Base-by-base conservation (phyloP, 78 protist species). In the Monocercomonoides exilis region DNA sequence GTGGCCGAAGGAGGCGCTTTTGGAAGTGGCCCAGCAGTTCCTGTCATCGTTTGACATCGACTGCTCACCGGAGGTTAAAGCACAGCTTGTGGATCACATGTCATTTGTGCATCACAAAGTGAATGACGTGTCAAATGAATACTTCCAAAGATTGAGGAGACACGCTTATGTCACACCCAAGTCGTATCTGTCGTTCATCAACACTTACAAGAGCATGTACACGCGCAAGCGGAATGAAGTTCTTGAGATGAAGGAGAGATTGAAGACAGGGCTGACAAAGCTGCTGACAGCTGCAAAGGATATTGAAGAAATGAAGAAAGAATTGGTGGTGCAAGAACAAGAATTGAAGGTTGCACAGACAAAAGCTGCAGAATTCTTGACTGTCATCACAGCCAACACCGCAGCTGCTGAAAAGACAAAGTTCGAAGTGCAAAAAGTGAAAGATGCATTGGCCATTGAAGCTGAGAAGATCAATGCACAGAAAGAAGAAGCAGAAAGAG, bases 1-100 rank as follows among this genome's bases (percentile, higher is more conserved):
- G 32, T 95, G 96, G 97, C 96, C 96, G 34, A 80, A 79, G 45
- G 92, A 91, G 81, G 97, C 96, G 3, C 93, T 95, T 29, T 0
- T 43, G 0, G 90, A 87, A 46, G 97, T 95, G 46, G 88, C 95
- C 29, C 41, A 43, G 36, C 43, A 54, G 21, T 87, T 80, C 46
- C 85, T 94, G 41, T 33, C 35, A 21, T n/a, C n/a, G 33, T 93
- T 92, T 90, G 41, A 46, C 45, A 90, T 95, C 86, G 94, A 85
- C 79, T 80, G 89, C 79, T 41, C 81, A n/a, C 84, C 11, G 3
- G 93, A 43, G 41, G 77, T 77, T 38, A 79, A 87, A 81, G 21
- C 21, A 3, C 0, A 38, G 29, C 89, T 94, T 6, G 85, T 91
- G 54, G 35, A 44, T 46, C 85, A 84, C 84, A 92, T 94, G 94